phyloP scores from a whole-genome alignment of 1,284 basidiomycete species.

The Cryptococcus sp. region DNA sequence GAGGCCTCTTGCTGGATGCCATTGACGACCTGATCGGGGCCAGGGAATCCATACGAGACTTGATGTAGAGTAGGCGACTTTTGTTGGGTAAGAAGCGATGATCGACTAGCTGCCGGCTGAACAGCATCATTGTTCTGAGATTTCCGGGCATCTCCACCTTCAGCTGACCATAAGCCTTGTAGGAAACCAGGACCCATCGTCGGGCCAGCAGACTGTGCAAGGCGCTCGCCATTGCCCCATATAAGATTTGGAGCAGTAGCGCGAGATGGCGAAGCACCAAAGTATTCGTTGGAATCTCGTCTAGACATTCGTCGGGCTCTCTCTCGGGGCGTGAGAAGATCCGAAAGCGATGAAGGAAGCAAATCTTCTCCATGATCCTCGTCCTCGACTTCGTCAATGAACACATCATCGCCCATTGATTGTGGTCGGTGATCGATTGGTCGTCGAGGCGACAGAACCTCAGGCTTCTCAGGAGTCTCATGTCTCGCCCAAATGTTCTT shows the following conservation, averaged over 20 bases:
- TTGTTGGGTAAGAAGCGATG: slow-evolving; percentile 35
- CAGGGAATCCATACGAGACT: background rate
- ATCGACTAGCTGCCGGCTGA: slow-evolving; percentile 26
- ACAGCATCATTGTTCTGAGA: slow-evolving; percentile 14
- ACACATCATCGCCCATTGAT: slow-evolving; percentile 14
- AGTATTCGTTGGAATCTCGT: slow-evolving; percentile 38
- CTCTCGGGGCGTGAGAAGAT: slow-evolving; percentile 80
- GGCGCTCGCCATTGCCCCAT: slow-evolving; percentile 22
- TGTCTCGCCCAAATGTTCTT: slow-evolving; percentile 41
- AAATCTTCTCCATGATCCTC: slow-evolving; percentile 71
- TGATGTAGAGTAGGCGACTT: slow-evolving; percentile 12
- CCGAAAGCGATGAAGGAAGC: slow-evolving; percentile 76
- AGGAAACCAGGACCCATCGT: slow-evolving; percentile 42
- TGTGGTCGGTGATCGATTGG: slow-evolving; percentile 12
- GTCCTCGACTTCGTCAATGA: slow-evolving; percentile 22
- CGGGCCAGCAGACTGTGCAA: slow-evolving; percentile 44
- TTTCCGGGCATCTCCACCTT: slow-evolving; percentile 40
- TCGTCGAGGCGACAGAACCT: slow-evolving; percentile 36
- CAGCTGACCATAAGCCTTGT: slow-evolving; percentile 40
- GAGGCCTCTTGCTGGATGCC: slow-evolving; percentile 2
- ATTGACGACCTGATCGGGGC: background rate
- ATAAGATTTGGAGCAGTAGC: slow-evolving; percentile 9
- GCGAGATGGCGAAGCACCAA: slow-evolving; percentile 23
- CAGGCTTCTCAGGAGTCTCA: slow-evolving; percentile 22
- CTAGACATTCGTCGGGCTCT: slow-evolving; percentile 69